Percentiles rank a stretch among this genome's conserved stretches.
phyloP scores from a whole-genome alignment of 352 stramenopile species.

The Pythium scleroteichum region DNA sequence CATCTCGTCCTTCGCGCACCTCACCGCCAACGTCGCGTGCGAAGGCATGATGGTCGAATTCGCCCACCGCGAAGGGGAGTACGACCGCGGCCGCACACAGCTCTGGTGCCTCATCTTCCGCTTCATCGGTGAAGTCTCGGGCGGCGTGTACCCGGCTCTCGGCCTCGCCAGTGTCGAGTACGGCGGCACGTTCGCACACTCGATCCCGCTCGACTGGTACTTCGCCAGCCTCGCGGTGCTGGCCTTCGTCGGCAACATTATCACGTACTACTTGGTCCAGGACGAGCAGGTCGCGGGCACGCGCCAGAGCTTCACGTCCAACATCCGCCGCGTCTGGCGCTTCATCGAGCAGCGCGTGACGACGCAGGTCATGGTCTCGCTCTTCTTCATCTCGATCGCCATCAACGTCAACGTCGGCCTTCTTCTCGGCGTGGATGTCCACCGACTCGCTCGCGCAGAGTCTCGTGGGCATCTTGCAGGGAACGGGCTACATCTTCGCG shows the following conservation, averaged over 20 bases:
- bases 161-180: constrained; percentile 23
- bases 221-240: constrained; percentile 20
- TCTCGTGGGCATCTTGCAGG: constrained; percentile 23
- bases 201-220: constrained; percentile 24
- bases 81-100: constrained; percentile 30
- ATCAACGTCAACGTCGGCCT: constrained; percentile 12
- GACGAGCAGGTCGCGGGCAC: constrained; percentile 23
- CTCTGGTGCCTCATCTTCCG: constrained; percentile 22
- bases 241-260: constrained; percentile 11
- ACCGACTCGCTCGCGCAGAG: constrained; percentile 21
- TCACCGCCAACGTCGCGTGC: constrained; percentile 26
- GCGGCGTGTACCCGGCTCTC: constrained; percentile 11
- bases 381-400: constrained; percentile 21
- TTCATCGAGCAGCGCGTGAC: constrained; percentile 32
- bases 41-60: constrained; percentile 38
- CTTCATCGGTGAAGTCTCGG: constrained; percentile 27
- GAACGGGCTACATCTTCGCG: constrained; percentile 19
- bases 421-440: constrained; percentile 14
- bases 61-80: constrained; percentile 32
- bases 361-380: constrained; percentile 27
- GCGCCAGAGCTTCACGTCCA: constrained; percentile 20
- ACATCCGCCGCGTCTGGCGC: constrained; percentile 27
- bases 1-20: constrained; percentile 27
- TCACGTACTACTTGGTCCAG: constrained; percentile 24
- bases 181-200: constrained; percentile 24